Percentiles rank a stretch among this genome's conserved stretches.
Evolutionary conservation across 495 filamentous ascomycete species (phyloP).

Genomic region (Penicillium steckii): DNA sequence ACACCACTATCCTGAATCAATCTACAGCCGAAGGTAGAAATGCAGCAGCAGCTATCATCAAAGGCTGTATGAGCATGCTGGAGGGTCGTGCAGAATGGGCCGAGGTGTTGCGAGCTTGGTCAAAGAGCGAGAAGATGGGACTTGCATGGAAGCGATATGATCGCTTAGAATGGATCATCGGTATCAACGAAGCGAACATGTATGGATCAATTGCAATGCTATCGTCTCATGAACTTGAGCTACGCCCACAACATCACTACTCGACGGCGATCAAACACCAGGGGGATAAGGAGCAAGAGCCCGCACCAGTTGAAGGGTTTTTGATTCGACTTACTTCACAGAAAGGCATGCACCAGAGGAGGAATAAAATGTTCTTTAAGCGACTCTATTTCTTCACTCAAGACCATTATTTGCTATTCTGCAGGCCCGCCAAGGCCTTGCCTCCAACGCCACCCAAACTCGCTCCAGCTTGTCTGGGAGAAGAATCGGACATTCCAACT

Average conservation of each 20-base stretch:
- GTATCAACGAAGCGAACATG: constrained; percentile 69
- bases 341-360: constrained; percentile 55
- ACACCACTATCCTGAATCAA: constrained; percentile 44
- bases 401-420: constrained; percentile 67
- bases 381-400: constrained; percentile 69
- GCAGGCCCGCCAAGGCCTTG: constrained; percentile 59
- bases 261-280: constrained; percentile 48
- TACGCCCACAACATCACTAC: constrained; percentile 70
- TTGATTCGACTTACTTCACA: constrained; percentile 68
- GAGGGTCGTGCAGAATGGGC: constrained; percentile 59
- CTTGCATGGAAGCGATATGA: constrained; percentile 78
- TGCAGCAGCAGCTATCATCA: constrained; percentile 56
- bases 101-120: constrained; percentile 61
- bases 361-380: constrained; percentile 69
- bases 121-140: constrained; percentile 61
- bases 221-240: constrained; percentile 70
- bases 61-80: constrained; percentile 59
- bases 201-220: constrained; percentile 74
- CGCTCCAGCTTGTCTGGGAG: constrained; percentile 17
- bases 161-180: constrained; percentile 72
- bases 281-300: constrained; percentile 51
- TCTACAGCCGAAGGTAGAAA: constrained; percentile 50
- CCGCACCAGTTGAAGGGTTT: constrained; percentile 69
- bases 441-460: constrained; percentile 67
- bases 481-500: constrained; percentile 50